A percentile compares a stretch with the other conserved stretches of the same genome.
These are phyloP conservation scores for Dactylellina cionopaga DNA, from an alignment of 2,329 filamentous ascomycete genomes.

Conservation along the genomic window DNA sequence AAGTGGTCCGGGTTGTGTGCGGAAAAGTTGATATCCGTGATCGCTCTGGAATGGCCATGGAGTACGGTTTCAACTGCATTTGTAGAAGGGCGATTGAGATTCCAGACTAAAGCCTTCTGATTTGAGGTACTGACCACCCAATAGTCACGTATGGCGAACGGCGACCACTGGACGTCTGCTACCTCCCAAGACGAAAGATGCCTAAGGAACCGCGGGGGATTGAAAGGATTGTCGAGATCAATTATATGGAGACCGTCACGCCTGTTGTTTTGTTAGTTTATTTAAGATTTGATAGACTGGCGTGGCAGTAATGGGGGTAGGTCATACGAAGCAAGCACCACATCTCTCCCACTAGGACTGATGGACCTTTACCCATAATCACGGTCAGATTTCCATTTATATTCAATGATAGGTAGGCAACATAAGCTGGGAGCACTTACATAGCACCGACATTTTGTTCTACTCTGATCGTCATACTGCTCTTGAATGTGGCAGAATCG, in stretches of 20 bases:
- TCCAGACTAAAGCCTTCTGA: constrained; percentile 93
- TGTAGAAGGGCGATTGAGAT: constrained; percentile 75
- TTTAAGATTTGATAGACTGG: background rate
- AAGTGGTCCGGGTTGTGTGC: constrained; percentile 89
- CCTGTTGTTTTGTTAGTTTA: constrained; percentile 60
- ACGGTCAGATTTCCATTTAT: background rate
- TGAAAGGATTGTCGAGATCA: constrained; percentile 88
- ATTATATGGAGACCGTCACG: constrained; percentile 90
- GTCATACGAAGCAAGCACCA: constrained; percentile 80
- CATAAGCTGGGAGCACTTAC: constrained; percentile 66
- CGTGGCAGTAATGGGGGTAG: background rate
- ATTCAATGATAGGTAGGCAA: background rate
- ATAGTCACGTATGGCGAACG: constrained; percentile 86
- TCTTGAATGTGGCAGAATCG: constrained; percentile 87
- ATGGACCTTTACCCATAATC: constrained; percentile 64
- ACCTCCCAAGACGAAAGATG: constrained; percentile 94
- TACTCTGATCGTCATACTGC: constrained; percentile 84
- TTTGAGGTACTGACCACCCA: constrained; percentile 96
- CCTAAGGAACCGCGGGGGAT: constrained; percentile 82
- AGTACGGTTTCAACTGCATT: constrained; percentile 87
- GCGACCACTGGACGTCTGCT: constrained; percentile 96
- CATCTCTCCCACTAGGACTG: constrained; percentile 87
- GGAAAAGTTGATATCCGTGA: constrained; percentile 96
- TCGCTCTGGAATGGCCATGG: constrained; percentile 84
- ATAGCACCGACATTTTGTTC: constrained; percentile 84